These are phyloP conservation scores for Calonectria crousiana DNA, from an alignment of 2,329 filamentous ascomycete species.

Conservation along the genomic window DNA sequence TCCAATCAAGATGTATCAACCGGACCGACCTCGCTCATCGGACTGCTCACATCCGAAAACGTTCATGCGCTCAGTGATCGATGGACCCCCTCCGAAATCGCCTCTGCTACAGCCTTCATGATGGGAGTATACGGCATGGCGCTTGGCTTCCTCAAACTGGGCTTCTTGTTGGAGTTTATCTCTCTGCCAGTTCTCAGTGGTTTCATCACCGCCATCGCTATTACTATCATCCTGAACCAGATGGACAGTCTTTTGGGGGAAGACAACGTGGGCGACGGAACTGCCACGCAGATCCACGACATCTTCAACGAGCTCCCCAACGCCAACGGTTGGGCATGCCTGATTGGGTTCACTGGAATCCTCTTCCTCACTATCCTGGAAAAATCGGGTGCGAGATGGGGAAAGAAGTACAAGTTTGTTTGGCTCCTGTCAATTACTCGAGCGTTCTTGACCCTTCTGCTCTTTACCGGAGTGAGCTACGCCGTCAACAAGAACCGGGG, in stretches of 20 bases:
- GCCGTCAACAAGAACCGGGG: slow-evolving; percentile 67
- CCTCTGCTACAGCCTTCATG: slow-evolving; percentile 72
- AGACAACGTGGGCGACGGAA: slow-evolving; percentile 60
- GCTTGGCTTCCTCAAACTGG: slow-evolving; percentile 72
- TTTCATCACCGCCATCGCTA: slow-evolving; percentile 75
- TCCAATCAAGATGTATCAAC: slow-evolving; percentile 65
- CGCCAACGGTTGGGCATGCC: slow-evolving; percentile 69
- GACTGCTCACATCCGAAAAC: slow-evolving; percentile 72
- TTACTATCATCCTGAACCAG: slow-evolving; percentile 75
- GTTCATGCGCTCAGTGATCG: slow-evolving; percentile 64
- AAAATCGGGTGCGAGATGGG: slow-evolving; percentile 69
- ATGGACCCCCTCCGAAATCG: slow-evolving; percentile 67
- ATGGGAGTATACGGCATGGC: slow-evolving; percentile 71
- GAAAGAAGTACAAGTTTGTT: slow-evolving; percentile 67
- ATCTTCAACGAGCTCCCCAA: slow-evolving; percentile 68
- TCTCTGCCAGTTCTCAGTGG: slow-evolving; percentile 73
- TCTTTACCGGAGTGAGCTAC: slow-evolving; percentile 74
- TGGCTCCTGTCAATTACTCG: slow-evolving; percentile 71
- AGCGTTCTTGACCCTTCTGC: slow-evolving; percentile 69
- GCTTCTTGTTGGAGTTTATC: slow-evolving; percentile 75
- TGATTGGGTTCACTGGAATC: slow-evolving; percentile 70
- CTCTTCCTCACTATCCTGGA: slow-evolving; percentile 68
- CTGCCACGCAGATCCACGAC: slow-evolving; percentile 69
- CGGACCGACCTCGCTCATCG: slow-evolving; percentile 74
- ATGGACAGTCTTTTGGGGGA: slow-evolving; percentile 71